Evolutionary conservation across 2,329 filamentous ascomycete genomes (phyloP).

Genomic region (Nothomitra cinnamomea): DNA sequence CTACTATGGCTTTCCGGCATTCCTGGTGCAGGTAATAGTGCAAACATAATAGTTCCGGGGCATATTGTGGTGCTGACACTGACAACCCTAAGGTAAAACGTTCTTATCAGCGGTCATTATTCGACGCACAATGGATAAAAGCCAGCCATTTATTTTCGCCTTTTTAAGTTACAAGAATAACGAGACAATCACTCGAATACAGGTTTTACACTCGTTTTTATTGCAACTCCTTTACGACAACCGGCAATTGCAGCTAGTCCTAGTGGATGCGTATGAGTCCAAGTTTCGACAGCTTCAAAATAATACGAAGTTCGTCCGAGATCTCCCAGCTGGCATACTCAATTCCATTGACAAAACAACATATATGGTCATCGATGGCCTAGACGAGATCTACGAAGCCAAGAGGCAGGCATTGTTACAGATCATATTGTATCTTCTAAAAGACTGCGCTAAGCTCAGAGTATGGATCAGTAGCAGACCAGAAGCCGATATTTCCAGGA

Average conservation of each 20-base stretch:
- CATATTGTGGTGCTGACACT: neutral
- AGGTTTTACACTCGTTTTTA: constrained; percentile 14
- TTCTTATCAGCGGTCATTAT: constrained; percentile 7
- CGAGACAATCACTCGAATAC: constrained; percentile 8
- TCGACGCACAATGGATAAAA: neutral
- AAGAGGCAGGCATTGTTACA: constrained; percentile 10
- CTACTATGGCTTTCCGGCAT: constrained; percentile 14
- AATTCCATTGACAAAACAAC: constrained; percentile 9
- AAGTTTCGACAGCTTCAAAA: constrained; percentile 10
- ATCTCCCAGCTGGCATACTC: constrained; percentile 14
- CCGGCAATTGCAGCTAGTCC: constrained; percentile 12
- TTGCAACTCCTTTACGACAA: constrained; percentile 13
- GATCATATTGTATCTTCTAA: constrained; percentile 7
- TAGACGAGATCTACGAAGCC: constrained; percentile 16
- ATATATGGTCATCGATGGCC: constrained; percentile 17
- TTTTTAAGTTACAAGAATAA: constrained; percentile 10
- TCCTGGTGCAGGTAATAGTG: constrained; percentile 12
- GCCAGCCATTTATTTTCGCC: constrained; percentile 8
- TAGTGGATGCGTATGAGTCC: constrained; percentile 10
- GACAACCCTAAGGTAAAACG: constrained; percentile 9
- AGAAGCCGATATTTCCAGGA: constrained; percentile 13
- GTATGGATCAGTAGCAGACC: constrained; percentile 15
- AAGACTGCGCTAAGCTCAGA: constrained; percentile 9
- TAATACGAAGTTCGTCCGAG: constrained; percentile 11
- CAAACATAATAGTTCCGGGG: neutral